Conservation (phyloP, 805 yeast species). For the Priceomyces haplophilus region DNA sequence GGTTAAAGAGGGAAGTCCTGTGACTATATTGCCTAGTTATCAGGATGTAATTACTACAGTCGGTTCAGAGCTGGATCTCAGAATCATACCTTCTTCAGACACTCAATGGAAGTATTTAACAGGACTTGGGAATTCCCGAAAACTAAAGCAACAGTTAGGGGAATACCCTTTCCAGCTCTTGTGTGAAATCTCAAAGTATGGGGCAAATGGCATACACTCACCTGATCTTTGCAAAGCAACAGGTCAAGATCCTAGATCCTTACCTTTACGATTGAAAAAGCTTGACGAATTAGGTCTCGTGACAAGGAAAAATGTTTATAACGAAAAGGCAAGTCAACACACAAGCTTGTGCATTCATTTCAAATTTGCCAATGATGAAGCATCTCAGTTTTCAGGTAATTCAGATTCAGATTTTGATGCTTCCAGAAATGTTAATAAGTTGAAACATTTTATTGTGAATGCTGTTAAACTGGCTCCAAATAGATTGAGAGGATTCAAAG, state of each 20-base stretch:
- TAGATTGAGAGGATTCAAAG: constrained; percentile 57
- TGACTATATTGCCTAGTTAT: constrained; percentile 18
- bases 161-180: constrained; percentile 52
- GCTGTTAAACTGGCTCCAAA: constrained; percentile 57
- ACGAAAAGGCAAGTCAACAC: constrained; percentile 43
- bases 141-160: constrained; percentile 52
- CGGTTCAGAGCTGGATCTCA: constrained; percentile 15
- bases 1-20: constrained; percentile 10
- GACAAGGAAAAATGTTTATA: constrained; percentile 32
- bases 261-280: constrained; percentile 58
- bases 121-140: constrained; percentile 44
- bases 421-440: constrained; percentile 26
- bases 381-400: constrained; percentile 20
- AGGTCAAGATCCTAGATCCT: constrained; percentile 68
- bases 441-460: constrained; percentile 40
- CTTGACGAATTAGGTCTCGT: constrained; percentile 51
- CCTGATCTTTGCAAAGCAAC: constrained; percentile 53
- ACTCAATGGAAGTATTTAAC: constrained; percentile 58
- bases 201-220: constrained; percentile 57
- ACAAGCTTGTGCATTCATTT: constrained; percentile 53
- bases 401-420: constrained; percentile 23
- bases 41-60: constrained; percentile 14
- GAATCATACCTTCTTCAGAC: constrained; percentile 46
- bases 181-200: constrained; percentile 57
- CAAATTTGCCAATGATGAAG: constrained; percentile 37